These are phyloP conservation scores for Sporisorium reilianum DNA, from an alignment of 1,284 basidiomycete genomes.

Conservation along the genomic window DNA sequence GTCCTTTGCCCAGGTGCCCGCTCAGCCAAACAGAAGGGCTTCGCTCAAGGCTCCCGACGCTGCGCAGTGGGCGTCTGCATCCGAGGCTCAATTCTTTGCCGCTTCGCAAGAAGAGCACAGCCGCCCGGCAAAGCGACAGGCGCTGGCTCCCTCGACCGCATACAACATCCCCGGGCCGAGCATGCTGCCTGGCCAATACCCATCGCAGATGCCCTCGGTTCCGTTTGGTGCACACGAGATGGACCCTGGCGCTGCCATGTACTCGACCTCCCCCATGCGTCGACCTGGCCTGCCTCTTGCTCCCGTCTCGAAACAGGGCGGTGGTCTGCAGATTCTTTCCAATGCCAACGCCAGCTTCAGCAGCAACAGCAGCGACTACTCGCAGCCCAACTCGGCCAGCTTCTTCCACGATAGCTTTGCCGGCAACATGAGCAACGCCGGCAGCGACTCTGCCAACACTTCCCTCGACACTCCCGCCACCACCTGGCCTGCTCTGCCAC, in stretches of 20 bases:
- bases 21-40: slow-evolving; percentile 15
- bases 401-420: slow-evolving; percentile 51
- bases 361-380: slow-evolving; percentile 45
- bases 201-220: slow-evolving; percentile 13
- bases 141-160: slow-evolving; percentile 26
- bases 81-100: slow-evolving; percentile 20
- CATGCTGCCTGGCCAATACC: slow-evolving; percentile 15
- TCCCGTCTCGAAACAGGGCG: slow-evolving; percentile 17
- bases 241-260: slow-evolving; percentile 10
- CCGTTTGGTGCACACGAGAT: slow-evolving; percentile 24
- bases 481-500: slow-evolving; percentile 31
- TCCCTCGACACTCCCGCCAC: slow-evolving; percentile 48
- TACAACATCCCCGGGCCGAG: slow-evolving; percentile 37
- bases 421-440: slow-evolving; percentile 38
- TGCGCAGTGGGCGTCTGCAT: slow-evolving; percentile 12
- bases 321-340: slow-evolving; percentile 11
- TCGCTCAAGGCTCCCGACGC: slow-evolving; percentile 18
- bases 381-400: slow-evolving; percentile 44
- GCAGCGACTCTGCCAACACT: slow-evolving; percentile 45
- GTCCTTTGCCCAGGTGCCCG: slow-evolving; percentile 10
- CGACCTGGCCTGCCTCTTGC: slow-evolving; percentile 26
- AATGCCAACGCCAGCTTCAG: slow-evolving; percentile 44
- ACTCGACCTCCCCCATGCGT: slow-evolving; percentile 41
- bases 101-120: slow-evolving; percentile 21
- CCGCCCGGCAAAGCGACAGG: slow-evolving; percentile 29